Evolutionary conservation across 768 basidiomycete species (phyloP).

Genomic region (Termitomyces sp.): DNA sequence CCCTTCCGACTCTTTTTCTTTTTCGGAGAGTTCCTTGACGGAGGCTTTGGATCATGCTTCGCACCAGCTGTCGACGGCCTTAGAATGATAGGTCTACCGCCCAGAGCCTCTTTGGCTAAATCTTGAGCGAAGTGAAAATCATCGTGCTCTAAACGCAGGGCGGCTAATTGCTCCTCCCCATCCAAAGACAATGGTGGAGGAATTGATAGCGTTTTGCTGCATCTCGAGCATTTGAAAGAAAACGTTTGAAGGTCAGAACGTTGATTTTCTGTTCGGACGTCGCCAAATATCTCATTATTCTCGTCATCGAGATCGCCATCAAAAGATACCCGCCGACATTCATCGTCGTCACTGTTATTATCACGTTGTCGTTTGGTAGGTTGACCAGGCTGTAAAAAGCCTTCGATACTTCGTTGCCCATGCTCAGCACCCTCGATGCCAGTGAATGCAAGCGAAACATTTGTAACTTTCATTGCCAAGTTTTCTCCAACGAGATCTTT

Average conservation of each 20-base stretch:
- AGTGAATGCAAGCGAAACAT: conserved; percentile 68
- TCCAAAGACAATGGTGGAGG: conserved; percentile 20
- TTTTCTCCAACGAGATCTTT: conserved; percentile 71
- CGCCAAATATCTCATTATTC: neutral
- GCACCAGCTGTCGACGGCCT: conserved; percentile 7
- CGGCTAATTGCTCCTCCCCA: conserved; percentile 33
- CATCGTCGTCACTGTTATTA: conserved; percentile 16
- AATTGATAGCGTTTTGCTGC: conserved; percentile 41
- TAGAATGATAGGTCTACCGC: conserved; percentile 9
- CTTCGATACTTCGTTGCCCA: conserved; percentile 85
- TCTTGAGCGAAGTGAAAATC: conserved; percentile 90
- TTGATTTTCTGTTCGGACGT: neutral
- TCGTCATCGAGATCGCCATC: conserved; percentile 4
- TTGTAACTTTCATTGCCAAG: conserved; percentile 59
- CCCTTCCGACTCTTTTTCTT: conserved; percentile 16
- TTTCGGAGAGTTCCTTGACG: conserved; percentile 11
- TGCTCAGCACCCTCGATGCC: conserved; percentile 70
- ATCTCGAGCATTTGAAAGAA: conserved; percentile 57
- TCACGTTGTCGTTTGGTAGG: conserved; percentile 36
- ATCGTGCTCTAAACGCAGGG: conserved; percentile 64
- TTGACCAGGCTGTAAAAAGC: conserved; percentile 59
- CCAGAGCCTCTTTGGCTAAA: conserved; percentile 43
- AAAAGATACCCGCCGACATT: neutral
- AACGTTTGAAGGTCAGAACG: conserved; percentile 5
- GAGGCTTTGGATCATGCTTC: conserved; percentile 1